Base-by-base conservation (phyloP, 2,329 filamentous ascomycete species). In the Ophiostoma quercus region DNA sequence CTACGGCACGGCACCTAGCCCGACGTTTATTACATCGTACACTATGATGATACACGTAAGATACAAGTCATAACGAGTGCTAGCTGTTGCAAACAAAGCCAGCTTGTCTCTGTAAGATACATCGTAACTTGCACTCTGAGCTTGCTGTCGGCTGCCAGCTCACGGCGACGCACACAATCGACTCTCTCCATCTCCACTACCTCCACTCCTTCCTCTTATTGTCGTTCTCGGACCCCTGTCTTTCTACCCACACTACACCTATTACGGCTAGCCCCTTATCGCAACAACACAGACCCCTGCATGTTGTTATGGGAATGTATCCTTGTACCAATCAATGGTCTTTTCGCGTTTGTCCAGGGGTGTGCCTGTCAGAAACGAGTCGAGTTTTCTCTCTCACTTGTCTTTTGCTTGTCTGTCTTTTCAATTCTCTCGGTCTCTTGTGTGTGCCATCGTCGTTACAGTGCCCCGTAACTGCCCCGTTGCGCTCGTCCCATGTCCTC, bases 321-420 rank as follows among this genome's bases (percentile, higher is more conserved):
- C 47, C 12, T 41, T 25, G 32, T 60, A 41, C 34, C 39, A 7
- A 32, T 65, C 39, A 7, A 32, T 65, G n/a, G 32, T 22, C 37
- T 68, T 68, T 34, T 57, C 51, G 32, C 51, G 34, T 68, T 57
- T 57, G 32, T 39, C 66, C 43, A 47, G 66, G 41, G 37, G 65
- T 22, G 19, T 68, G 60, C 16, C 29, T 63, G 60, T 63, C 60
- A 57, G 51, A 57, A 29, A 19, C 12, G 9, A 19, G 60, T 34
- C 60, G 60, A 34, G 60, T 65, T 65, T 63, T 63, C 51, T 41
- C 9, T 41, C 39, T 29, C 25, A 29, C 39, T 54, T 29, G 2
- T 60, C 32, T 25, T 43, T 51, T n/a, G 41, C 43, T 34, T 32
- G 25, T 41, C 3, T 25, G 47, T n/a, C 16, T 51, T 12, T 57